Percentiles rank a stretch among this genome's conserved stretches.
These are phyloP conservation scores for Mayamaea pseudoterrestris DNA, from an alignment of 108 stramenopile species.

Conservation along the genomic window DNA sequence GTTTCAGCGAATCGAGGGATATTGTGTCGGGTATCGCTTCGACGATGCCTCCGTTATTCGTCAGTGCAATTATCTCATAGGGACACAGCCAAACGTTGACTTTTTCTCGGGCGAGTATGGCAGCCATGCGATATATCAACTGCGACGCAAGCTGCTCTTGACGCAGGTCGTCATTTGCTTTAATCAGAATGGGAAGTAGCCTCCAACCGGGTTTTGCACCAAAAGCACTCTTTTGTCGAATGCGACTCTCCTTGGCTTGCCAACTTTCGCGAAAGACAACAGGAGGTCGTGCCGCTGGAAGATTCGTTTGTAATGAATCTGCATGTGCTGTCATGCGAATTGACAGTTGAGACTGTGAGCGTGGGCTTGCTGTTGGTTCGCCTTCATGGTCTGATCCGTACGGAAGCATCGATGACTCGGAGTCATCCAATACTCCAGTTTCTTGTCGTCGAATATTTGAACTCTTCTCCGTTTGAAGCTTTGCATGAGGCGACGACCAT, in stretches of 20 bases:
- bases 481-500: constrained; percentile 8
- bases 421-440: neutral
- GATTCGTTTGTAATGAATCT: neutral
- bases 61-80: constrained; percentile 91
- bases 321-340: neutral
- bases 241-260: constrained; percentile 77
- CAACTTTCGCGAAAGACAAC: constrained; percentile 94
- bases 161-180: constrained; percentile 94
- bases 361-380: neutral
- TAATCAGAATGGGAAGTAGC: constrained; percentile 88
- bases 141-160: constrained; percentile 94
- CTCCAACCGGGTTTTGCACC: constrained; percentile 87
- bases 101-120: constrained; percentile 74
- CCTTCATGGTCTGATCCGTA: neutral
- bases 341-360: neutral
- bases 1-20: constrained; percentile 81
- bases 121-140: constrained; percentile 78
- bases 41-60: constrained; percentile 83
- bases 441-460: neutral
- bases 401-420: neutral
- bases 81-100: constrained; percentile 87
- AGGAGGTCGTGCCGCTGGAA: constrained; percentile 36
- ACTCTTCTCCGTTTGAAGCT: neutral
- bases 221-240: constrained; percentile 61
- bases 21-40: constrained; percentile 95